Conservation (phyloP, 2,329 filamentous ascomycete species). For the Colletotrichum sp. region DNA sequence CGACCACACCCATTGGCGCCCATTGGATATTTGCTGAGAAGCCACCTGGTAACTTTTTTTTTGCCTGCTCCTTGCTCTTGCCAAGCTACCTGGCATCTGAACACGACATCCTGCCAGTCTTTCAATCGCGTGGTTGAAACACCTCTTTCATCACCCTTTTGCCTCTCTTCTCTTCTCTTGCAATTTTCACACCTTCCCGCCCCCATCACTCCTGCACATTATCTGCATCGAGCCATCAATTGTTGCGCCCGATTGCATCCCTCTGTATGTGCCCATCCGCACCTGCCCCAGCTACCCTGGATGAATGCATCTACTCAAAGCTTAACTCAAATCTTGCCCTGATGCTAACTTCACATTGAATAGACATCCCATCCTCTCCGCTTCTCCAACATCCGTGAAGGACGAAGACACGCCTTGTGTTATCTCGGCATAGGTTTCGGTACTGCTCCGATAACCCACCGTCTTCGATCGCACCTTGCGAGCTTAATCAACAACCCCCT, state of each 20-base stretch:
- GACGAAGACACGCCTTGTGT: background rate
- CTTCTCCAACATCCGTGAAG: background rate
- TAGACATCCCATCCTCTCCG: background rate
- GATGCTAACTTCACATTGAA: background rate
- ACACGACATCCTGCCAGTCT: slow-evolving; percentile 20
- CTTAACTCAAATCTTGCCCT: background rate
- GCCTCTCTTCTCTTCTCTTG: slow-evolving; percentile 12
- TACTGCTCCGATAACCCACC: background rate
- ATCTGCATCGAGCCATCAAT: slow-evolving; percentile 16
- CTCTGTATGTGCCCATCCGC: slow-evolving; percentile 10
- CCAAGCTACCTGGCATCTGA: slow-evolving; percentile 18
- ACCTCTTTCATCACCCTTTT: slow-evolving; percentile 21
- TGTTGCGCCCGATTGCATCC: background rate
- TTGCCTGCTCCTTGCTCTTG: slow-evolving; percentile 14
- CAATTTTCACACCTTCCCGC: background rate
- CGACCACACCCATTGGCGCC: slow-evolving; percentile 24
- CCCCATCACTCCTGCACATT: slow-evolving; percentile 20
- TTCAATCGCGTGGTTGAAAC: slow-evolving; percentile 19
- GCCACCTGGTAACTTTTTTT: slow-evolving; percentile 23
- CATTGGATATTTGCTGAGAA: slow-evolving; percentile 15
- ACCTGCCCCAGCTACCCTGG: background rate
- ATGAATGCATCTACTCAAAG: background rate
- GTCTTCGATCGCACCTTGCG: background rate
- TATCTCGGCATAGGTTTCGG: background rate
- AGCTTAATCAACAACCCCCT: background rate